A percentile compares a stretch with the other conserved stretches of the same genome.
These are phyloP conservation scores for Eimeria necatrix DNA, from an alignment of 169 alveolate species.

Conservation along the genomic window DNA sequence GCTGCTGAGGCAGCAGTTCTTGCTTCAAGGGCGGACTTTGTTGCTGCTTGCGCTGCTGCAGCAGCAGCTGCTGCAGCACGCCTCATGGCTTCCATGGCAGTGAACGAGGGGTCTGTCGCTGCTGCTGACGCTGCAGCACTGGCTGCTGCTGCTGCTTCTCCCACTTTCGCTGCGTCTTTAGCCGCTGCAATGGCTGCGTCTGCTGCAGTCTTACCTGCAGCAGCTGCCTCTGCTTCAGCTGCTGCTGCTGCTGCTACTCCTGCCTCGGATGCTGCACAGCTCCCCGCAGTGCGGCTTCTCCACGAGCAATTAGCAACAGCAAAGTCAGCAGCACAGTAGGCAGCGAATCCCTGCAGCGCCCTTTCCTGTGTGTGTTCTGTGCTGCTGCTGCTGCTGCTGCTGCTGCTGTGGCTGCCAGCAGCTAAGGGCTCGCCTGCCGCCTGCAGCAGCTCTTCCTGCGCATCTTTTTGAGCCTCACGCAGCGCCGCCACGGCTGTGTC, in stretches of 20 bases:
- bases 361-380: neutral
- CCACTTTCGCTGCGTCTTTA: slow-evolving; percentile 20
- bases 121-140: slow-evolving; percentile 69
- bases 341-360: slow-evolving; percentile 38
- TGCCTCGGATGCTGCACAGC: slow-evolving; percentile 11
- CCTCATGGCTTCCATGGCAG: slow-evolving; percentile 62
- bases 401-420: slow-evolving; percentile 45
- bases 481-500: neutral
- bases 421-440: neutral
- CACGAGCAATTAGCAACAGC: neutral
- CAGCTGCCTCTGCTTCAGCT: slow-evolving; percentile 56
- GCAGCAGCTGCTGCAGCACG: slow-evolving; percentile 71
- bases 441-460: slow-evolving; percentile 24
- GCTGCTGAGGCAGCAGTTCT: slow-evolving; percentile 67
- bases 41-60: slow-evolving; percentile 30
- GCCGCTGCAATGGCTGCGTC: slow-evolving; percentile 66
- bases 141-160: slow-evolving; percentile 72
- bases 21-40: slow-evolving; percentile 62
- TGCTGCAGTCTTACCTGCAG: slow-evolving; percentile 66
- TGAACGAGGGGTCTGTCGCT: slow-evolving; percentile 40
- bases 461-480: neutral
- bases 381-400: slow-evolving; percentile 41
- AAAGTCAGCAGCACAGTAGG: slow-evolving; percentile 67
- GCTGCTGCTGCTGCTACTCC: slow-evolving; percentile 6
- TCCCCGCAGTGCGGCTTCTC: slow-evolving; percentile 33